Conservation (phyloP, 2,329 filamentous ascomycete species). For the Phialophora macrospora region DNA sequence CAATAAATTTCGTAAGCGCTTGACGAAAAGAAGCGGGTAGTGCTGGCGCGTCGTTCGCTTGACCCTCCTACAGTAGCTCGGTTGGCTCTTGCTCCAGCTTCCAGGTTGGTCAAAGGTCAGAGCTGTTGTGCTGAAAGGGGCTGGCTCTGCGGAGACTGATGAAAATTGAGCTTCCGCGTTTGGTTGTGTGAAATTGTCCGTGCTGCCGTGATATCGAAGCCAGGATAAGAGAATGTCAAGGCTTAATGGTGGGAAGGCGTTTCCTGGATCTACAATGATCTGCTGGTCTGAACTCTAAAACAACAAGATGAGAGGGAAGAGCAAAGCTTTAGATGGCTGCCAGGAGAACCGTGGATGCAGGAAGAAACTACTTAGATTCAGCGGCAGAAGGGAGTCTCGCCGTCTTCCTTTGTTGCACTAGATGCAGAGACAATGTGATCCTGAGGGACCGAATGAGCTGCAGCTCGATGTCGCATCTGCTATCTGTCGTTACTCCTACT, state of each 20-base stretch:
- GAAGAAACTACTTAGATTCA: neutral
- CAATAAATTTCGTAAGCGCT: slow-evolving; percentile 20
- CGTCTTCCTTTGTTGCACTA: neutral
- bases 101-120: neutral
- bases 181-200: neutral
- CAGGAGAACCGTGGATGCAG: neutral
- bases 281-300: slow-evolving; percentile 1
- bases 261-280: neutral
- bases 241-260: neutral
- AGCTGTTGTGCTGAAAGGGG: neutral
- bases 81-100: neutral
- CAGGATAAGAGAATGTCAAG: neutral
- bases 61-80: slow-evolving; percentile 6
- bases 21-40: slow-evolving; percentile 17
- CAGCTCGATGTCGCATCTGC: neutral
- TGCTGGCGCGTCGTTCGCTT: neutral
- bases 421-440: neutral
- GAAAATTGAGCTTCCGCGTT: neutral
- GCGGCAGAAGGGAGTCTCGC: neutral
- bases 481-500: neutral
- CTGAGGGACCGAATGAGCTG: neutral
- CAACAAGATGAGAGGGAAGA: neutral
- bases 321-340: neutral
- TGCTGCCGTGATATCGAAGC: neutral
- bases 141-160: neutral